Evolutionary conservation across 805 yeast genomes (phyloP), one percentile per base, ranked within the genome.

Genomic region (Metschnikowia proteae): DNA sequence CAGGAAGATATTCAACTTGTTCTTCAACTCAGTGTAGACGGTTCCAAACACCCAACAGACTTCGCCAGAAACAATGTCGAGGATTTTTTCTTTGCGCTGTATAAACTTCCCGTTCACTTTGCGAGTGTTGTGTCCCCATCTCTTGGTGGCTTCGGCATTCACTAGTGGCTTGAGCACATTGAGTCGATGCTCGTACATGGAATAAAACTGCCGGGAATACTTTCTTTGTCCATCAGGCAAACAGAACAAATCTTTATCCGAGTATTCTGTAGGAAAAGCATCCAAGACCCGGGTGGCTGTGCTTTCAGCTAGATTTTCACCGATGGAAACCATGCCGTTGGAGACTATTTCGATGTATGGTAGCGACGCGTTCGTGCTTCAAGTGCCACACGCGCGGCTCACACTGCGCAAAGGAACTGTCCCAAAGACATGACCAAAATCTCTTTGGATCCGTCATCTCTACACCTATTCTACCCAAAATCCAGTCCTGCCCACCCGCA

Each of bases 21-120:
- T 81, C 60, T 82, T 82, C 83, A 88, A 77, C 52, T 91, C 96
- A 58, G 88, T 78, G 60, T 85, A 89, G 0, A 91, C 75, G 0
- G 97, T 88, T 2, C 99, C 99, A 26, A 85, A 75, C 9, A 89
- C 82, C 92, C 92, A 94, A 53, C 88, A 78, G 17, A 85, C 76
- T 50, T 79, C 75, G 49, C 82, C 80, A 30, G 78, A 74, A 8
- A 70, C 67, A 6, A 88, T 80, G 57, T 88, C 95, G 50, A 89
- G 66, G 38, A 73, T 73, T 57, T 71, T 73, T 27, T 70, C 69
- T 41, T 67, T 68, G 47, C 61, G 66, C 25, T 50, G 50, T 4
- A 72, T 64, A 1, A 52, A 57, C 47, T 65, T 64, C 4, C 72
- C 73, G 39, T 72, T 70, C 6, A 65, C 59, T 28, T 54, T 60